These are phyloP conservation scores for Trichoderma cornu-damae DNA, from an alignment of 2,329 filamentous ascomycete genomes.

Conservation along the genomic window DNA sequence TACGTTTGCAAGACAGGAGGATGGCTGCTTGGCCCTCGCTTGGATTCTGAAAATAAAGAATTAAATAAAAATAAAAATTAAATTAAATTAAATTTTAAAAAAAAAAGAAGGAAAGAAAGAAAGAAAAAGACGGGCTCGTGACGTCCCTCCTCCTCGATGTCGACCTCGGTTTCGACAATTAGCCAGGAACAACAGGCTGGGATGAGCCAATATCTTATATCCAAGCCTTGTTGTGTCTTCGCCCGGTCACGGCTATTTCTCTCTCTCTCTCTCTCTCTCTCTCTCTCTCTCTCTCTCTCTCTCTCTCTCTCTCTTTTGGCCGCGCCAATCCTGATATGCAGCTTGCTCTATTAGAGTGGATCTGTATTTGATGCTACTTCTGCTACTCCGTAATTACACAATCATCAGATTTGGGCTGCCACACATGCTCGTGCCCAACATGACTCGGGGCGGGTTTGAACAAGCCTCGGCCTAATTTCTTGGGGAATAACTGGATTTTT, in stretches of 20 bases:
- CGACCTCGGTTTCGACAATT: conserved; percentile 1
- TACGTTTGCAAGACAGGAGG: too few relatives aligned
- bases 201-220: neutral
- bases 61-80: too few relatives aligned
- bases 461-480: conserved; percentile 1
- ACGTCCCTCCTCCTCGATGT: conserved; percentile 12
- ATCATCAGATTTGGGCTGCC: conserved; percentile 11
- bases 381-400: too few relatives aligned
- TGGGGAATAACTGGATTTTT: neutral
- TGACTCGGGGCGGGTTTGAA: conserved; percentile 11
- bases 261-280: too few relatives aligned
- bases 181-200: conserved; percentile 13
- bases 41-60: neutral
- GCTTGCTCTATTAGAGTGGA: conserved; percentile 8
- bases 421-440: conserved; percentile 11
- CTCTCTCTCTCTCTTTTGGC: too few relatives aligned
- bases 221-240: neutral
- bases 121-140: too few relatives aligned
- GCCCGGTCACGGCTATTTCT: neutral
- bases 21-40: too few relatives aligned
- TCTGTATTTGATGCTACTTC: too few relatives aligned
- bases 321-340: conserved; percentile 1
- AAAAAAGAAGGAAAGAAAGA: too few relatives aligned
- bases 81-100: too few relatives aligned
- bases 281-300: too few relatives aligned